Base-by-base conservation (phyloP, 2,329 filamentous ascomycete species). In the Pseudohalonectria lignicola region DNA sequence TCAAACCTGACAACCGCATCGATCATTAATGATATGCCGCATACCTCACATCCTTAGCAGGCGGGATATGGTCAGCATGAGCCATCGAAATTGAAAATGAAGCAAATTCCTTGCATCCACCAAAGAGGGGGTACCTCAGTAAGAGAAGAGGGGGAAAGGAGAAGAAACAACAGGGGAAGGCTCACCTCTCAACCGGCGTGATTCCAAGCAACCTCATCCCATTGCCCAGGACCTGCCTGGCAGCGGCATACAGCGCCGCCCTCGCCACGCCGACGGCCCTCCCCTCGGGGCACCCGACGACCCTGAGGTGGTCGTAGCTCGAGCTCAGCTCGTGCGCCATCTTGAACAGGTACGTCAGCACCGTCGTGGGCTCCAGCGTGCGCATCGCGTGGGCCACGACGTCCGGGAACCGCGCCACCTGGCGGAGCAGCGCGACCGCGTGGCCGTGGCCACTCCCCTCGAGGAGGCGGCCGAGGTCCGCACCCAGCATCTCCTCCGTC, bases 291-390 rank as follows among this genome's bases (percentile, higher is more conserved):
- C 4, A 18, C 10, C 15, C 30, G 7, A 8, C 30, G 30, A 16
- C 15, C 9, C 7, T 7, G 10, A 26, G 31, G 12, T 10, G n/a
- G 11, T 16, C 15, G 15, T 36, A 35, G 16, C 31, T 32, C 2
- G 21, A 31, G 12, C 33, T 28, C 10, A 21, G 29, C 9, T 40
- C 38, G 9, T 40, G 31, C 2, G 42, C 39, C 6, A 47, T 39
- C 3, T 40, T 39, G 4, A 57, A 56, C 19, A 60, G 49, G 43
- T 59, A 59, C 4, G 71, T 75, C 28, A 83, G 60, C 30, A 82
- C 66, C 0, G 76, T 82, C 1, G 76, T 73, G 0, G 80, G 79
- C 56, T 93, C 79, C n/a, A 78, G 68, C 0, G 74, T 79, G 59
- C 74, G 79, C 53, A 72, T 62, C 0, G 78, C 78, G 42, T 78